Conservation (phyloP, 2,329 filamentous ascomycete species). For the Sporothrix phasma region DNA sequence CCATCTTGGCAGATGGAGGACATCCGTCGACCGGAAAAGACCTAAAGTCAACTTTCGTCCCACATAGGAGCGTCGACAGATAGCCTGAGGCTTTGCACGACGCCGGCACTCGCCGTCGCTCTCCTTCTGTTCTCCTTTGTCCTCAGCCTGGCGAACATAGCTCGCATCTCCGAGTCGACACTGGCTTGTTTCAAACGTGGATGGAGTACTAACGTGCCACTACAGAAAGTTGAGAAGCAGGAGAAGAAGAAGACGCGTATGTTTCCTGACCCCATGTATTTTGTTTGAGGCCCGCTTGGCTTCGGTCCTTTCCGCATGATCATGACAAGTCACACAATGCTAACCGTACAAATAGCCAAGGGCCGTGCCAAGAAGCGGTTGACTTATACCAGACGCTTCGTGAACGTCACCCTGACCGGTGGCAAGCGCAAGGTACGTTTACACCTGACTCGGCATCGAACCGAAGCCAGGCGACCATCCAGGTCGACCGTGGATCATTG, state of each 20-base stretch:
- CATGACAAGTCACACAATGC: neutral
- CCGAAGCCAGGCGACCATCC: neutral
- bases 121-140: neutral
- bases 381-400: slow-evolving; percentile 93
- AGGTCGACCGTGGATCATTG: no score
- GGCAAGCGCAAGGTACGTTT: slow-evolving; percentile 89
- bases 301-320: neutral
- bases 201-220: slow-evolving; percentile 3
- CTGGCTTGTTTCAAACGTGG: neutral
- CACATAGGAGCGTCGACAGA: neutral
- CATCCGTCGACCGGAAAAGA: neutral
- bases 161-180: neutral
- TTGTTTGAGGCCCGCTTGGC: no score
- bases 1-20: neutral
- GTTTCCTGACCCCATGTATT: neutral
- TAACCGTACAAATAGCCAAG: slow-evolving; percentile 48
- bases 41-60: neutral
- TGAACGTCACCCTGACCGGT: slow-evolving; percentile 85
- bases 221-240: slow-evolving; percentile 51
- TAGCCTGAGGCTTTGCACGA: no score
- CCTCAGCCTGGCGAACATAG: neutral
- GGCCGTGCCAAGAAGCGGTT: slow-evolving; percentile 95
- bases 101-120: no score
- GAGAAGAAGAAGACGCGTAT: slow-evolving; percentile 85
- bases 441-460: neutral